phyloP scores from a whole-genome alignment of 768 basidiomycete genomes.

The Panaeolus cyanescens region DNA sequence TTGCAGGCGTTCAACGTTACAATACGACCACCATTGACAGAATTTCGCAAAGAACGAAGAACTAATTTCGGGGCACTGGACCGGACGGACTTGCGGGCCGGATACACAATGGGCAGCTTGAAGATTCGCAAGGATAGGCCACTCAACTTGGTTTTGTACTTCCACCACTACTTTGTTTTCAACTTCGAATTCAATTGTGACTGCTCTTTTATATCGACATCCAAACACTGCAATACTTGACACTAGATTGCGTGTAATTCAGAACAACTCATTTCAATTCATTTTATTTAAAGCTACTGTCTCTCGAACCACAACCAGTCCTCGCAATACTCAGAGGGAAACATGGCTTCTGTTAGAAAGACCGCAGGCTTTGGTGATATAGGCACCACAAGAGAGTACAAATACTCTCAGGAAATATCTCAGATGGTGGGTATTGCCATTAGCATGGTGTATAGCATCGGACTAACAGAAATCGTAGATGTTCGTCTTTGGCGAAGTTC shows the following conservation, averaged over 20 bases:
- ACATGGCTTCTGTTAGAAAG: conserved; percentile 27
- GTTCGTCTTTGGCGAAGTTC: conserved; percentile 97
- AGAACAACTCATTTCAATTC: too few relatives aligned
- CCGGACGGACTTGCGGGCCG: background rate
- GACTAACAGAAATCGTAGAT: conserved; percentile 56
- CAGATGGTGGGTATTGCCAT: conserved; percentile 69
- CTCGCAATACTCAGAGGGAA: too few relatives aligned
- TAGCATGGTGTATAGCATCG: background rate
- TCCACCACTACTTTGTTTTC: conserved; percentile 23
- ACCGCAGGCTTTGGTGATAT: conserved; percentile 4
- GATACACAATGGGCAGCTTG: background rate
- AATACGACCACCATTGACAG: too few relatives aligned
- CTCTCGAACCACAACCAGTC: too few relatives aligned
- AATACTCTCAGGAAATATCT: conserved; percentile 89
- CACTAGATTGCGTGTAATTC: too few relatives aligned
- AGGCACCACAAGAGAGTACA: conserved; percentile 61
- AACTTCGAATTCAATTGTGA: conserved; percentile 16
- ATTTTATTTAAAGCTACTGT: too few relatives aligned
- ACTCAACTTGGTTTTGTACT: conserved; percentile 19
- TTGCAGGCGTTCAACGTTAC: too few relatives aligned
- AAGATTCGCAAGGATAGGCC: background rate
- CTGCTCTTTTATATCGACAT: too few relatives aligned
- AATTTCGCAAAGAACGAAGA: too few relatives aligned
- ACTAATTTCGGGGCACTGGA: too few relatives aligned
- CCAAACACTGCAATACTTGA: too few relatives aligned